Conservation (phyloP, 1,284 basidiomycete species). For the Neotropicomus parvogracilis region DNA sequence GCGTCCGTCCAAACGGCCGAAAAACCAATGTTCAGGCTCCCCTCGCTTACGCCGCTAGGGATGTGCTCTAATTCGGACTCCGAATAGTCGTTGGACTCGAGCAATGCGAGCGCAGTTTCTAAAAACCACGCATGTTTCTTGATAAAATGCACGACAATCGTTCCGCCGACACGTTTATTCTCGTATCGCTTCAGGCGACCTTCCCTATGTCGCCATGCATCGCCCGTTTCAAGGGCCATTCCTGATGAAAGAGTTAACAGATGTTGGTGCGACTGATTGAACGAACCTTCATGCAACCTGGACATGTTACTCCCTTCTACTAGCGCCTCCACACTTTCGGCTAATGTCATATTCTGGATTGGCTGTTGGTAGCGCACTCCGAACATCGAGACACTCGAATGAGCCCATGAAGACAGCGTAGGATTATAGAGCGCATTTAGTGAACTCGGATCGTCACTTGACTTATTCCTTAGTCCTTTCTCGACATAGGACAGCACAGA, state of each 20-base stretch:
- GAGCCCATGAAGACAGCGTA: slow-evolving; percentile 61
- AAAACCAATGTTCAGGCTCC: slow-evolving; percentile 18
- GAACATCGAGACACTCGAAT: slow-evolving; percentile 87
- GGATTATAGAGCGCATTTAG: slow-evolving; percentile 21
- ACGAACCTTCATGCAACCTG: slow-evolving; percentile 54
- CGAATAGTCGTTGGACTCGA: slow-evolving; percentile 69
- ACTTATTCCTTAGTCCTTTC: slow-evolving; percentile 33
- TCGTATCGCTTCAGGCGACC: slow-evolving; percentile 66
- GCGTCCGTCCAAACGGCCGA: slow-evolving; percentile 32
- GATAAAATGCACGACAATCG: slow-evolving; percentile 93
- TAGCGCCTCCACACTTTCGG: slow-evolving; percentile 85
- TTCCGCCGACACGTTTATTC: slow-evolving; percentile 78
- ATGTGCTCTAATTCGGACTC: slow-evolving; percentile 30
- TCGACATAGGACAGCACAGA: slow-evolving; percentile 44
- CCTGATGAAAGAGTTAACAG: slow-evolving; percentile 35
- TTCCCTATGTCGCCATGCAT: slow-evolving; percentile 70
- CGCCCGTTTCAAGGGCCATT: slow-evolving; percentile 50
- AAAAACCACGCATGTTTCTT: slow-evolving; percentile 97
- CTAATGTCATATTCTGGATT: slow-evolving; percentile 59
- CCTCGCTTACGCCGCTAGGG: slow-evolving; percentile 7
- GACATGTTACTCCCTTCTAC: slow-evolving; percentile 90
- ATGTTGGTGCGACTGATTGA: background rate
- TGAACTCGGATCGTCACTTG: slow-evolving; percentile 8
- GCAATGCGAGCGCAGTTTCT: slow-evolving; percentile 85
- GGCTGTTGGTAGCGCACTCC: slow-evolving; percentile 77